Evolutionary conservation across 2,329 filamentous ascomycete species (phyloP).

Genomic region (Ceratocystis papillata): DNA sequence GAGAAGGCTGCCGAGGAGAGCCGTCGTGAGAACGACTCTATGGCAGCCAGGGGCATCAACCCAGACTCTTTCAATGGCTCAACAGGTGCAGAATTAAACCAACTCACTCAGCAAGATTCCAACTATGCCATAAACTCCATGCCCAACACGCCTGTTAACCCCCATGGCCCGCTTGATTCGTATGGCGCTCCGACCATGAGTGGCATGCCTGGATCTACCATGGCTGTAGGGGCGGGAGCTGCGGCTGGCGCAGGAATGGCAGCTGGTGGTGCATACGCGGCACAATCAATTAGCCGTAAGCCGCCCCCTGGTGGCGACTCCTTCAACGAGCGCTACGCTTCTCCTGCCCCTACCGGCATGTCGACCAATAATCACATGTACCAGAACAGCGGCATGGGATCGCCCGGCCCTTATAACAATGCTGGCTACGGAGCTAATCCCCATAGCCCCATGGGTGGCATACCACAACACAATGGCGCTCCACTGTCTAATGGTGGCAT

Average conservation of each 20-base stretch:
- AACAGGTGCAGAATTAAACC: slow-evolving; percentile 33
- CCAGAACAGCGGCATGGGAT: slow-evolving; percentile 19
- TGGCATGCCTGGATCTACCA: slow-evolving; percentile 27
- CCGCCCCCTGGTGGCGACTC: neutral
- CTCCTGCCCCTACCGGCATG: slow-evolving; percentile 4
- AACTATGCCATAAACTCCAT: slow-evolving; percentile 26
- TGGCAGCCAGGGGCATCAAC: slow-evolving; percentile 39
- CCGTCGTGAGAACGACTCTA: slow-evolving; percentile 42
- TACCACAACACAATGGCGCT: neutral
- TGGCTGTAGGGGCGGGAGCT: slow-evolving; percentile 19
- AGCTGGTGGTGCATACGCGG: neutral
- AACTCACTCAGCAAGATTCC: slow-evolving; percentile 28
- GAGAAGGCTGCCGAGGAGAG: slow-evolving; percentile 38
- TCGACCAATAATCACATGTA: slow-evolving; percentile 12
- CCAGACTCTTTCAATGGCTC: slow-evolving; percentile 37
- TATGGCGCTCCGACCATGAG: slow-evolving; percentile 29
- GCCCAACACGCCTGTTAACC: slow-evolving; percentile 22
- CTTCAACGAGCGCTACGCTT: slow-evolving; percentile 17
- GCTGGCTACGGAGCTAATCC: slow-evolving; percentile 2
- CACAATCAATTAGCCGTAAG: neutral
- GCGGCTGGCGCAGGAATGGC: slow-evolving; percentile 14
- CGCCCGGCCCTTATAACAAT: slow-evolving; percentile 1
- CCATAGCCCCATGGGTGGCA: neutral
- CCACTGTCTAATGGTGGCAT: slow-evolving; percentile 11
- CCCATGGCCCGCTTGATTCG: slow-evolving; percentile 27